A percentile compares a stretch with the other conserved stretches of the same genome.
These are phyloP conservation scores for Xylariaceae sp. DNA, from an alignment of 2,329 filamentous ascomycete species.

Conservation along the genomic window DNA sequence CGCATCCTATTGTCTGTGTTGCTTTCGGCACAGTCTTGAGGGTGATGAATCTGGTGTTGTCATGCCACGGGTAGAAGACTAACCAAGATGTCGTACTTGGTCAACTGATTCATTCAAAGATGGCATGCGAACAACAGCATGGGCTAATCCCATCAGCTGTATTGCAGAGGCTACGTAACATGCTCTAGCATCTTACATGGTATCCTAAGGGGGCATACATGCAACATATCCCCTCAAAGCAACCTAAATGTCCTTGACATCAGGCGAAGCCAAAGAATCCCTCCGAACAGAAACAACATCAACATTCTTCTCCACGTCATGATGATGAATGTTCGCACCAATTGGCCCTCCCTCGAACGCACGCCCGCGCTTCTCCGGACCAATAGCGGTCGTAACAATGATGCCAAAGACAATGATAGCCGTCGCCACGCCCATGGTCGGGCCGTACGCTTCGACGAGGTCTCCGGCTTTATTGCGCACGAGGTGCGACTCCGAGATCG, in stretches of 20 bases:
- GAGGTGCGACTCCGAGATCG: conserved; percentile 58
- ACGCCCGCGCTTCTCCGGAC: conserved; percentile 68
- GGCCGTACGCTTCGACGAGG: conserved; percentile 64
- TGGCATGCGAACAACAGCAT: no score
- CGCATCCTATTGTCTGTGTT: no score
- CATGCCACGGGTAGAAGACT: no score
- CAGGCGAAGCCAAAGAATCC: conserved; percentile 10
- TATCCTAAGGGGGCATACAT: no score
- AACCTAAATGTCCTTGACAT: conserved; percentile 8
- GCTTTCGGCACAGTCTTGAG: no score
- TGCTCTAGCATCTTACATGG: no score
- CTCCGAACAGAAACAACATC: conserved; percentile 28
- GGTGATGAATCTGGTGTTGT: no score
- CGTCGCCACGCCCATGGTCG: conserved; percentile 69
- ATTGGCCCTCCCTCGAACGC: conserved; percentile 59
- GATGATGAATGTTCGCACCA: conserved; percentile 34
- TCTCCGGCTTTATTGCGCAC: conserved; percentile 51
- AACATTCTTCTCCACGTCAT: conserved; percentile 27
- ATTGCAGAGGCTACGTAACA: no score
- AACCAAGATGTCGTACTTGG: no score
- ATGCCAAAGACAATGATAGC: conserved; percentile 71
- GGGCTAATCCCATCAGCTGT: no score
- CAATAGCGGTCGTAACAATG: conserved; percentile 59
- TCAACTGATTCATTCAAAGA: no score
- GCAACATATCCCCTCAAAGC: no score